phyloP scores from a whole-genome alignment of 1,284 basidiomycete species.

The Apiotrichum brassicae region DNA sequence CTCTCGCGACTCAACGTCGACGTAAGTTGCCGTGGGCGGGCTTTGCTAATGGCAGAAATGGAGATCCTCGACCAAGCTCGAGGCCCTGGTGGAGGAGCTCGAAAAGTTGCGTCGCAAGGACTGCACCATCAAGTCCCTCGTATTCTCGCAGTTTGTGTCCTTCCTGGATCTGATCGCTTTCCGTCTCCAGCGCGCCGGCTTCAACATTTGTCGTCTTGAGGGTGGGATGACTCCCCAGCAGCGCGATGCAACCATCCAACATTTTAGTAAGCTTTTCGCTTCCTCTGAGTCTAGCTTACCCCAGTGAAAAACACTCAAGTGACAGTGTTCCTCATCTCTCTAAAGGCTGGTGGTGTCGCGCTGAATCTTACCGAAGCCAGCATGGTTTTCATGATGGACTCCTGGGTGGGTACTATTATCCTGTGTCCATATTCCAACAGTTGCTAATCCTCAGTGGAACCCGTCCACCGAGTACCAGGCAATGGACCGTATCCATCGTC shows the following conservation, averaged over 20 bases:
- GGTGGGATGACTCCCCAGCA: slow-evolving; percentile 97
- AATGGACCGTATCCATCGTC: slow-evolving; percentile 78
- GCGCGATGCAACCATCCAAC: slow-evolving; percentile 86
- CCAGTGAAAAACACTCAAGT: slow-evolving; percentile 86
- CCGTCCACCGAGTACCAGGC: slow-evolving; percentile 60
- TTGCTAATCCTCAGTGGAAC: slow-evolving; percentile 59
- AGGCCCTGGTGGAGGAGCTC: slow-evolving; percentile 91
- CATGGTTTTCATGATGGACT: slow-evolving; percentile 65
- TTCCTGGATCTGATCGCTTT: slow-evolving; percentile 77
- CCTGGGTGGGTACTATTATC: slow-evolving; percentile 20
- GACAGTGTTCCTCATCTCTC: slow-evolving; percentile 86
- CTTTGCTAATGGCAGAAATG: slow-evolving; percentile 53
- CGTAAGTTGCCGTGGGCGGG: slow-evolving; percentile 31
- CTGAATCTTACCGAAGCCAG: slow-evolving; percentile 83
- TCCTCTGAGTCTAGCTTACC: slow-evolving; percentile 7
- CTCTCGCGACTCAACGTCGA: slow-evolving; percentile 81
- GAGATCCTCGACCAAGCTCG: slow-evolving; percentile 94
- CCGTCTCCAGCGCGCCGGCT: slow-evolving; percentile 84
- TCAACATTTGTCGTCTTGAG: slow-evolving; percentile 89
- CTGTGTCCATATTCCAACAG: not conserved
- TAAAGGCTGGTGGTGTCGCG: slow-evolving; percentile 96
- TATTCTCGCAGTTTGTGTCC: slow-evolving; percentile 53
- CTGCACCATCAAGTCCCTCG: slow-evolving; percentile 90
- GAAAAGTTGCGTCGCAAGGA: slow-evolving; percentile 76
- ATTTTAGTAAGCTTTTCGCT: slow-evolving; percentile 64